These are phyloP conservation scores for Acanthamoeba divionensis DNA, from an alignment of 208 protist genomes.

Conservation along the genomic window DNA sequence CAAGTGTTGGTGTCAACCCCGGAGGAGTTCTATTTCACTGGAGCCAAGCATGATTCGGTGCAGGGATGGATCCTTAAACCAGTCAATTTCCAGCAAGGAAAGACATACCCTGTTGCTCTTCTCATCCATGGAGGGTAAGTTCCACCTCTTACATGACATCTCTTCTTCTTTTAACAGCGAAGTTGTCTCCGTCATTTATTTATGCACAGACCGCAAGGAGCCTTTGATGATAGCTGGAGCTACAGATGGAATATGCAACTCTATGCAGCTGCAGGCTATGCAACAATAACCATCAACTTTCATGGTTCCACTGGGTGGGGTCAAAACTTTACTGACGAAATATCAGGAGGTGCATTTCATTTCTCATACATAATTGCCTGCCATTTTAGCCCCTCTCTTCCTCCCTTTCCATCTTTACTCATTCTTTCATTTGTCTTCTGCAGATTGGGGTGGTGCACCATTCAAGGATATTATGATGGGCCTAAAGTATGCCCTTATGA, in stretches of 20 bases:
- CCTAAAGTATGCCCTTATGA: conserved; percentile 1
- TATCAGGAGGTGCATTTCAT: background rate
- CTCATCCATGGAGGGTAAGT: conserved; percentile 58
- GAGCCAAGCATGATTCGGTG: background rate
- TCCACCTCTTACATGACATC: background rate
- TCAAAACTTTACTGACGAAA: conserved; percentile 49
- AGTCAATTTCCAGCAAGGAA: background rate
- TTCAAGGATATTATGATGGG: conserved; percentile 57
- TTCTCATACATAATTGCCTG: background rate
- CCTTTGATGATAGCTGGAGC: background rate
- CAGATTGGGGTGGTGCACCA: conserved; percentile 57
- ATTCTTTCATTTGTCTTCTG: background rate
- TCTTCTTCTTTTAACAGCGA: background rate
- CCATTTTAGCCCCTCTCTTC: background rate
- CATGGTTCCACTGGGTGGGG: conserved; percentile 55
- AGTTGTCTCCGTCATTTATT: background rate
- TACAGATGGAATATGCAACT: background rate
- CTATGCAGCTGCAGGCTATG: conserved; percentile 36
- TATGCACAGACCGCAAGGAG: background rate
- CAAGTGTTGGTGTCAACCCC: background rate
- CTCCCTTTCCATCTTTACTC: background rate
- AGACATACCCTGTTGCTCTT: conserved; percentile 53
- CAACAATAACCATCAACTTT: conserved; percentile 53
- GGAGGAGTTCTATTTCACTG: conserved; percentile 10
- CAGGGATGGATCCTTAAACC: conserved; percentile 60